Base-by-base conservation (phyloP, 148 eudicot species). In the Cornus controversa region DNA sequence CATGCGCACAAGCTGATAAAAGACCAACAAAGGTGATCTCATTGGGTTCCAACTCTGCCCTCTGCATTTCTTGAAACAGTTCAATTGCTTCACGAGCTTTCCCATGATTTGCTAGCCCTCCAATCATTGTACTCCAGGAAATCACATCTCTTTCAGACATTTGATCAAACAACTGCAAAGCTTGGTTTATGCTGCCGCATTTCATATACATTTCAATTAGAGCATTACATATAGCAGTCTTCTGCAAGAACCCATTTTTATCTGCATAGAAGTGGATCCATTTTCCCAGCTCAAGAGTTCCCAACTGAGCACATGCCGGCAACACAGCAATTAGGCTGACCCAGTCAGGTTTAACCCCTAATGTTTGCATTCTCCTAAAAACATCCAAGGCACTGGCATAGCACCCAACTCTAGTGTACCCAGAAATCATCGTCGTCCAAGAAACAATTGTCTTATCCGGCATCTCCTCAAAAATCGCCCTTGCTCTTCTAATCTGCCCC, bases 1-100 rank as follows among this genome's bases (percentile, higher is more conserved):
- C 85, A 69, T 73, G 87, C 18, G 80, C 83, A 76, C 87, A 88
- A 76, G 89, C 91, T 36, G 84, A 82, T 69, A 86, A 82, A 77
- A 86, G 53, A 16, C 83, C 89, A 77, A 81, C 77, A 70, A 80
- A 84, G 22, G 87, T 83, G 53, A 62, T 75, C 50, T 75, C 77
- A 77, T 83, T 83, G 26, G 90, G 86, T 25, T 50, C 63, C 24
- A 62, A 57, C 25, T 74, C 75, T n/a, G 83, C 68, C 66, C n/a
- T 72, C 34, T 65, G 57, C 85, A 86, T 77, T 58, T 82, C 81
- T 69, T 80, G 75, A 60, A 85, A 86, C 15, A 88, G 74, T 74
- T 75, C 68, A 66, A 88, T 54, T 62, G 85, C 83, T n/a, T 84
- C 78, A 24, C 75, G 24, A 11, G 76, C 79, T 75, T 81, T 81